Percentiles rank a stretch among this genome's conserved stretches.
These are phyloP conservation scores for Trichoderma arundinaceum DNA, from an alignment of 2,329 filamentous ascomycete species.

Conservation along the genomic window DNA sequence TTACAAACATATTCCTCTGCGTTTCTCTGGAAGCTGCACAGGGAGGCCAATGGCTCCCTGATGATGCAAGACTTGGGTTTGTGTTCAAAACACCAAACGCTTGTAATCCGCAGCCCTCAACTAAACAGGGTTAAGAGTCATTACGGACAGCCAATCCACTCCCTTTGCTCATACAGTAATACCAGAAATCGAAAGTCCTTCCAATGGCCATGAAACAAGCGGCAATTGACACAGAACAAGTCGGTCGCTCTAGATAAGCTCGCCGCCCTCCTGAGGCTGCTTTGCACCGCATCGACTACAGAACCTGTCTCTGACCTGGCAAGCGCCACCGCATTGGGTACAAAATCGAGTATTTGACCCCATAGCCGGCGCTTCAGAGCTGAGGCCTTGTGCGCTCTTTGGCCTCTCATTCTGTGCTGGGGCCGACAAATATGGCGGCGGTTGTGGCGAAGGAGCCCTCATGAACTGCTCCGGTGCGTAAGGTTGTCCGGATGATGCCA, in stretches of 20 bases:
- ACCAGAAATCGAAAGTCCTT: not conserved
- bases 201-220: not conserved
- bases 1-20: too few relatives aligned
- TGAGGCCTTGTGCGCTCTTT: conserved; percentile 7
- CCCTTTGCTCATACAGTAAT: not conserved
- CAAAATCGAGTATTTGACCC: conserved; percentile 1
- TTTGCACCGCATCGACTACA: conserved; percentile 4
- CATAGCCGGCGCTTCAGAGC: not conserved
- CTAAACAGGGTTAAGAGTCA: too few relatives aligned
- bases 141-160: not conserved
- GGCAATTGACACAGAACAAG: not conserved
- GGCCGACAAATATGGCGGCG: not conserved
- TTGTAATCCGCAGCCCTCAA: too few relatives aligned
- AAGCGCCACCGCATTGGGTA: conserved; percentile 9
- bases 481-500: not conserved
- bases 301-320: not conserved
- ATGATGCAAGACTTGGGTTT: too few relatives aligned
- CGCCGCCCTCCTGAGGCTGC: not conserved
- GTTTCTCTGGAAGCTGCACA: too few relatives aligned
- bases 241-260: not conserved
- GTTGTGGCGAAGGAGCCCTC: not conserved
- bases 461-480: not conserved
- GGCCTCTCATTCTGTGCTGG: not conserved
- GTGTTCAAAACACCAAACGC: too few relatives aligned
- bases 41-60: too few relatives aligned